These are phyloP conservation scores for Acanthamoeba culbertsoni DNA, from an alignment of 208 protist genomes.

Conservation along the genomic window DNA sequence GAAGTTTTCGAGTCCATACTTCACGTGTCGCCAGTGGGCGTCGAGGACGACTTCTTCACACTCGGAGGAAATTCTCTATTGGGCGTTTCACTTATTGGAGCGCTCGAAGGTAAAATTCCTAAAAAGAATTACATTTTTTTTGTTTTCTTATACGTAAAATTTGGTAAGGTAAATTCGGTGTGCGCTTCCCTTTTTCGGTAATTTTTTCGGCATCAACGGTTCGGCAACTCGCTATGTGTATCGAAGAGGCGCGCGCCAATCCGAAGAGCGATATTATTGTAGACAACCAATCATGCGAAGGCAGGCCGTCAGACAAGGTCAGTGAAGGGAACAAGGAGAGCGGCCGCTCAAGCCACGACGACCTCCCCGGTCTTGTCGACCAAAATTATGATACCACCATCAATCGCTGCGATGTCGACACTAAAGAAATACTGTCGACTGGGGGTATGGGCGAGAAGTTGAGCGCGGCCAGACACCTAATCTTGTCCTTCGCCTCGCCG, in stretches of 20 bases:
- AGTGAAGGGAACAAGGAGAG: not conserved
- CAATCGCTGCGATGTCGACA: not conserved
- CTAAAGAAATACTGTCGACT: not conserved
- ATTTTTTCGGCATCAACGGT: constrained; percentile 47
- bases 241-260: not conserved
- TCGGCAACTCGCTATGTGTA: not conserved
- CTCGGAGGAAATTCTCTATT: constrained; percentile 66
- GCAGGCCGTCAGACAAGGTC: not conserved
- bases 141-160: too few relatives aligned
- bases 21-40: not conserved
- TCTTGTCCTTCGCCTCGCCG: not conserved
- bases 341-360: not conserved
- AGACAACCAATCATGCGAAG: too few relatives aligned
- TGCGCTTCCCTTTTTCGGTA: constrained; percentile 30
- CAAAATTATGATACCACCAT: not conserved
- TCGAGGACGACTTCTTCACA: constrained; percentile 63
- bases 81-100: constrained; percentile 39
- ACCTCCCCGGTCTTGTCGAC: not conserved
- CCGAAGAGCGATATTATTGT: too few relatives aligned
- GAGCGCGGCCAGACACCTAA: not conserved
- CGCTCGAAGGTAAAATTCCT: constrained; percentile 16
- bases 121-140: too few relatives aligned
- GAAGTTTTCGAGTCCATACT: constrained; percentile 34
- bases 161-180: constrained; percentile 31
- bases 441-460: not conserved